These are phyloP conservation scores for Aspergillus vadensis DNA, from an alignment of 2,329 filamentous ascomycete species.

Conservation along the genomic window DNA sequence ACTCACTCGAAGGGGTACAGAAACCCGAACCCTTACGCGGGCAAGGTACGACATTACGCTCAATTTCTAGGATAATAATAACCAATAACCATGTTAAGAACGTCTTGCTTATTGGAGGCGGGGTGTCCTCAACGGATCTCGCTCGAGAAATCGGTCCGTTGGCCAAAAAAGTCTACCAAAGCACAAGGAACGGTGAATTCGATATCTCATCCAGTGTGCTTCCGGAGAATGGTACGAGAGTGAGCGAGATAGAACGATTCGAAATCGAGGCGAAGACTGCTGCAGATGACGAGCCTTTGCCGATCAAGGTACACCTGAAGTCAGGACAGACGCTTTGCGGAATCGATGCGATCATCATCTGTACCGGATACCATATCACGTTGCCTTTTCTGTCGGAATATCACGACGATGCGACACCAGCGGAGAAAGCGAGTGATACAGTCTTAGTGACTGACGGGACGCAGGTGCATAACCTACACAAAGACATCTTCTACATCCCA, in stretches of 20 bases:
- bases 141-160: conserved; percentile 53
- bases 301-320: conserved; percentile 54
- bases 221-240: conserved; percentile 55
- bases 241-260: conserved; percentile 57
- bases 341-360: conserved; percentile 65
- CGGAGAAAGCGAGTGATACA: conserved; percentile 53
- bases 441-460: conserved; percentile 65
- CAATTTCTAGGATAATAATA: neutral
- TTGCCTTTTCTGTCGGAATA: conserved; percentile 64
- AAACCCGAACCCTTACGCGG: conserved; percentile 49
- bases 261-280: conserved; percentile 21
- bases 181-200: conserved; percentile 61
- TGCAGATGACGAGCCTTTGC: conserved; percentile 44
- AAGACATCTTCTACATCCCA: conserved; percentile 70
- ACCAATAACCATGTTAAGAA: conserved; percentile 40
- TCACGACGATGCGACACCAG: conserved; percentile 48
- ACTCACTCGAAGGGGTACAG: conserved; percentile 57
- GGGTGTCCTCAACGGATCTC: conserved; percentile 58
- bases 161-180: conserved; percentile 54
- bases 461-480: conserved; percentile 67
- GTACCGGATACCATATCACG: conserved; percentile 69
- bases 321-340: conserved; percentile 56
- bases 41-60: conserved; percentile 50
- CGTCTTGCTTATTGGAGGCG: conserved; percentile 58
- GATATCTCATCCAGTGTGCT: conserved; percentile 59